phyloP scores from a whole-genome alignment of 257 asterid genomes.

The Solanum gracilifrons region DNA sequence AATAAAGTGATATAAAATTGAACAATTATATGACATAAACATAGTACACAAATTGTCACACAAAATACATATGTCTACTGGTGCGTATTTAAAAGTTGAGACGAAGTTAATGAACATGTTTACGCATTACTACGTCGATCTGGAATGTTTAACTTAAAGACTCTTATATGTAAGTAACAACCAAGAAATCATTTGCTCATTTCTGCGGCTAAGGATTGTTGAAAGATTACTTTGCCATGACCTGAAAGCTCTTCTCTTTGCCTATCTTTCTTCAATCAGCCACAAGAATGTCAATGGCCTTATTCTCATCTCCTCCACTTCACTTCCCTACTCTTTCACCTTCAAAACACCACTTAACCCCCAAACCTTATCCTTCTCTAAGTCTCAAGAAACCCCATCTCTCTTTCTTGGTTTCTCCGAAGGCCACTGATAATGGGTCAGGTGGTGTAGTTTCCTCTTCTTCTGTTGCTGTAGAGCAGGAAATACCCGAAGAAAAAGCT shows the following conservation, averaged over 20 bases:
- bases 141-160: not conserved
- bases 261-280: not conserved
- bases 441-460: constrained; percentile 18
- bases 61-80: no score
- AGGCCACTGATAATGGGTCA: constrained; percentile 33
- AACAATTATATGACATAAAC: no score
- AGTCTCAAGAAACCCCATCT: constrained; percentile 18
- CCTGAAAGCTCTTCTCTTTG: not conserved
- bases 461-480: constrained; percentile 5
- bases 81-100: no score
- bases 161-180: not conserved
- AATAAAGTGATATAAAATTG: no score
- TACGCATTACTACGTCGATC: not conserved
- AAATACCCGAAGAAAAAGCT: not conserved
- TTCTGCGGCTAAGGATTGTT: not conserved
- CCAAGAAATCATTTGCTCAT: not conserved
- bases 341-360: constrained; percentile 15
- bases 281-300: constrained; percentile 24
- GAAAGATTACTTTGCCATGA: not conserved
- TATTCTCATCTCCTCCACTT: constrained; percentile 42
- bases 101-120: no score
- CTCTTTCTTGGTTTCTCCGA: constrained; percentile 11
- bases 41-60: no score
- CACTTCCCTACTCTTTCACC: constrained; percentile 32
- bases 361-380: constrained; percentile 18